Conservation (phyloP, 176 grass and related monocot genomes). For the Urochloa ruziziensis region DNA sequence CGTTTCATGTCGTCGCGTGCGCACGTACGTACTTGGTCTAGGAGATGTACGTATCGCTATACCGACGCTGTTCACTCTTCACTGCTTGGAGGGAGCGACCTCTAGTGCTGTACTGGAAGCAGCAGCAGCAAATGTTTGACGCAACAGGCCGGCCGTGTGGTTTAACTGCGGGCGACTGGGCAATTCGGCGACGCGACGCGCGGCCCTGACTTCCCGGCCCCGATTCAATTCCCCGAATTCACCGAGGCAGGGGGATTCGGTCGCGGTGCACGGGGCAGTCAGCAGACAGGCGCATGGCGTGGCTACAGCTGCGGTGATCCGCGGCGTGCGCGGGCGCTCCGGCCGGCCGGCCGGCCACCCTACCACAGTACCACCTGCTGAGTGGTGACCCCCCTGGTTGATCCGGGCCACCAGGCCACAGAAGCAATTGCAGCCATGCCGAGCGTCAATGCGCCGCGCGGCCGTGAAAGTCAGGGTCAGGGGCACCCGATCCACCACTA, state of each 20-base stretch:
- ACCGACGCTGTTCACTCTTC: too few relatives aligned
- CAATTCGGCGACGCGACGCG: neutral
- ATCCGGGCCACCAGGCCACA: neutral
- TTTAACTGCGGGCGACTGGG: neutral
- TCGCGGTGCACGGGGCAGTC: too few relatives aligned
- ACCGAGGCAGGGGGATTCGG: too few relatives aligned
- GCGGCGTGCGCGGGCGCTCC: constrained; percentile 24
- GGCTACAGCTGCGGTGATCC: neutral
- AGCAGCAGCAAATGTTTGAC: neutral
- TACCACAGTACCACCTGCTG: neutral
- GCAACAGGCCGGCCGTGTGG: neutral
- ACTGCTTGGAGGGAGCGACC: neutral
- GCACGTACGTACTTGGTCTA: neutral
- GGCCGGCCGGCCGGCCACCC: neutral
- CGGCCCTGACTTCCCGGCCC: neutral
- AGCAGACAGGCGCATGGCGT: neutral
- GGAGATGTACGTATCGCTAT: neutral
- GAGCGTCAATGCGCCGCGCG: constrained; percentile 25
- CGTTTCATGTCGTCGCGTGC: neutral
- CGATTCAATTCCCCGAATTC: neutral
- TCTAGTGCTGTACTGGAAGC: neutral
- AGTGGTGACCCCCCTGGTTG: neutral
- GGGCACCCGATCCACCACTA: neutral
- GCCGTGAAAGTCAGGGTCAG: too few relatives aligned
- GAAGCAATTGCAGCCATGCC: neutral